phyloP scores from a whole-genome alignment of 2,329 filamentous ascomycete species.

The Aspergillus cejpii region DNA sequence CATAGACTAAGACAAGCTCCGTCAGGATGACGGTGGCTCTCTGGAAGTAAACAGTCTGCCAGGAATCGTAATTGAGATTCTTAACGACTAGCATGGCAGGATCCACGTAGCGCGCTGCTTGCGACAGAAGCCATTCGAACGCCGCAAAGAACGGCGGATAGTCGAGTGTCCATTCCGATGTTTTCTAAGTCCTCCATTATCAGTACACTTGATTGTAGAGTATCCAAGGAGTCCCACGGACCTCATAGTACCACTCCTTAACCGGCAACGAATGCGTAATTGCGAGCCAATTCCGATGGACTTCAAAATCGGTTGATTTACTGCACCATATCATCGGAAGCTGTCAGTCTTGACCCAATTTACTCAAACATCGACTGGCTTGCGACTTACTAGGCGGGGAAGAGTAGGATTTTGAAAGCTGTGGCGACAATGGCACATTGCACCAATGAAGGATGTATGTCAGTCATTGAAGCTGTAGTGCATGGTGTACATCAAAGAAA shows the following conservation, averaged over 20 bases:
- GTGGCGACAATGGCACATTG: conserved; percentile 82
- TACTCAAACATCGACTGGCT: neutral
- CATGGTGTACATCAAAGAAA: conserved; percentile 20
- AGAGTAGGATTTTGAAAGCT: conserved; percentile 84
- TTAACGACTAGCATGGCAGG: conserved; percentile 73
- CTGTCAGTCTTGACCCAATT: neutral
- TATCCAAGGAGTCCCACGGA: conserved; percentile 27
- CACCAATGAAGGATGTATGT: conserved; percentile 75
- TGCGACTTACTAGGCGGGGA: conserved; percentile 78
- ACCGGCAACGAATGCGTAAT: conserved; percentile 84
- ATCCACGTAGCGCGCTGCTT: conserved; percentile 69
- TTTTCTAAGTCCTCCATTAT: conserved; percentile 51
- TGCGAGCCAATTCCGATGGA: conserved; percentile 97
- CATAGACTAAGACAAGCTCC: conserved; percentile 76
- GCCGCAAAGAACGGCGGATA: conserved; percentile 97
- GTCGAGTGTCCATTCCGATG: conserved; percentile 98
- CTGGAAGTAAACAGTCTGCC: conserved; percentile 92
- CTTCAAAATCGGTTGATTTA: conserved; percentile 98
- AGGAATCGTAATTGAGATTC: conserved; percentile 79
- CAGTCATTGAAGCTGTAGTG: conserved; percentile 55
- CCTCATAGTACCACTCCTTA: conserved; percentile 90
- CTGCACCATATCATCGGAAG: conserved; percentile 43
- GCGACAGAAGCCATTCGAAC: conserved; percentile 89
- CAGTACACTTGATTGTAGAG: conserved; percentile 2
- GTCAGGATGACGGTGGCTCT: conserved; percentile 77